Percentiles rank a stretch among this genome's conserved stretches.
These are phyloP conservation scores for Fusarium aywerte DNA, from an alignment of 2,329 filamentous ascomycete genomes.

Conservation along the genomic window DNA sequence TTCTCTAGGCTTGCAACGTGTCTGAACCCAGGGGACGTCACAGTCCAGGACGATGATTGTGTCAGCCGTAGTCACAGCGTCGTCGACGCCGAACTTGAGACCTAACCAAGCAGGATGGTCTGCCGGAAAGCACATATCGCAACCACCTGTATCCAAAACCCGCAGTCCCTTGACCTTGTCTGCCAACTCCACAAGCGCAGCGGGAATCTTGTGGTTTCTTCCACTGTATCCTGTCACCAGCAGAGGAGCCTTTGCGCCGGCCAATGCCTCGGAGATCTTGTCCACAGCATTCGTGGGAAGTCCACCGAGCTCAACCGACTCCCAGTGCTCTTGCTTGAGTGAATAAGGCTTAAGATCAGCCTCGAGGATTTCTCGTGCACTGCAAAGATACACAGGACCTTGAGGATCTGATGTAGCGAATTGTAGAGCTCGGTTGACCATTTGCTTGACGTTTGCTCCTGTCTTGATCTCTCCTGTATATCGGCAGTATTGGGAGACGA, in stretches of 20 bases:
- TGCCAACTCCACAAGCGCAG: conserved; percentile 72
- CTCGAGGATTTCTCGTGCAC: conserved; percentile 85
- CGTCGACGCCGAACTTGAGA: conserved; percentile 77
- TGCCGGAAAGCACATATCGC: conserved; percentile 83
- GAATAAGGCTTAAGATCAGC: conserved; percentile 80
- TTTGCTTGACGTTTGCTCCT: conserved; percentile 86
- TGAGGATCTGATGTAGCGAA: conserved; percentile 82
- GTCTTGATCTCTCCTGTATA: conserved; percentile 86
- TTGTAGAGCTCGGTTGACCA: conserved; percentile 85
- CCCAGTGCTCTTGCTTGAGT: conserved; percentile 76
- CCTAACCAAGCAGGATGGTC: conserved; percentile 76
- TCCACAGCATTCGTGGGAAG: conserved; percentile 63
- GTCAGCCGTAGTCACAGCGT: conserved; percentile 79
- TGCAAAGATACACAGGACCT: conserved; percentile 83
- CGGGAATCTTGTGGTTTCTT: conserved; percentile 71
- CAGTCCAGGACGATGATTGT: conserved; percentile 88
- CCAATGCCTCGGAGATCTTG: conserved; percentile 71
- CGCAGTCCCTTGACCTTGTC: conserved; percentile 74
- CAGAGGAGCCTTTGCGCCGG: conserved; percentile 72
- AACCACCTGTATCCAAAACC: conserved; percentile 80
- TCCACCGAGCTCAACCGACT: conserved; percentile 73
- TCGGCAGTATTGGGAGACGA: conserved; percentile 85
- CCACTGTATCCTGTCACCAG: conserved; percentile 78
- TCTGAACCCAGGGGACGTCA: conserved; percentile 94
- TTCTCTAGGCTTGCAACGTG: conserved; percentile 67